These are phyloP conservation scores for Ministeria vibrans DNA, from an alignment of 78 protist species.

Conservation along the genomic window DNA sequence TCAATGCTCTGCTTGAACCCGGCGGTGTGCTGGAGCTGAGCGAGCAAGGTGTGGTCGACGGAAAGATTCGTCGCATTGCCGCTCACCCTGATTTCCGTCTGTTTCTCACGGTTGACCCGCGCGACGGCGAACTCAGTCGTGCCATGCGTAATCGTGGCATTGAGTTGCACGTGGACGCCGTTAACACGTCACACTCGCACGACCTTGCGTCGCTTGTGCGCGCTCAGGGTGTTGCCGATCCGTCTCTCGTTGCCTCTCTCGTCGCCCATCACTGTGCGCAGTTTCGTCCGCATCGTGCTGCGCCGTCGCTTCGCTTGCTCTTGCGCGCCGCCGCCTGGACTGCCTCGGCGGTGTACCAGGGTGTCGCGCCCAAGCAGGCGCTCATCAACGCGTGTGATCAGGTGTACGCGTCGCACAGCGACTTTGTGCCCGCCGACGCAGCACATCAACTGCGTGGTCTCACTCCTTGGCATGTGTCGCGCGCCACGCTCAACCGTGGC, in stretches of 20 bases:
- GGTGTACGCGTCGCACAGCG: too few relatives aligned
- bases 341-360: not conserved
- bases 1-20: constrained; percentile 96
- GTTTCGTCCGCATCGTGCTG: too few relatives aligned
- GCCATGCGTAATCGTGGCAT: constrained; percentile 98
- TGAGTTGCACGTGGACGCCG: constrained; percentile 40
- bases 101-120: constrained; percentile 82
- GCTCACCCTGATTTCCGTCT: constrained; percentile 89
- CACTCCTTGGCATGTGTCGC: too few relatives aligned
- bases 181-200: not conserved
- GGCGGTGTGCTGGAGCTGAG: constrained; percentile 76
- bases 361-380: not conserved
- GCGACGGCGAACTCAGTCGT: constrained; percentile 93
- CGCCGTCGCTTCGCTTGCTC: not conserved
- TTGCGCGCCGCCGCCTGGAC: too few relatives aligned
- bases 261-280: too few relatives aligned
- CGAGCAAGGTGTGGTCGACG: constrained; percentile 90
- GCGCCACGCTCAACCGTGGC: too few relatives aligned
- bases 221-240: too few relatives aligned
- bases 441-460: too few relatives aligned
- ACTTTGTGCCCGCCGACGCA: too few relatives aligned
- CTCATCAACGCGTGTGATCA: too few relatives aligned
- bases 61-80: constrained; percentile 37
- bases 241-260: not conserved
- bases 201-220: too few relatives aligned